Evolutionary conservation across 208 protist genomes (phyloP), one percentile per base, ranked within the genome.

Genomic region (Acanthamoeba royreba): DNA sequence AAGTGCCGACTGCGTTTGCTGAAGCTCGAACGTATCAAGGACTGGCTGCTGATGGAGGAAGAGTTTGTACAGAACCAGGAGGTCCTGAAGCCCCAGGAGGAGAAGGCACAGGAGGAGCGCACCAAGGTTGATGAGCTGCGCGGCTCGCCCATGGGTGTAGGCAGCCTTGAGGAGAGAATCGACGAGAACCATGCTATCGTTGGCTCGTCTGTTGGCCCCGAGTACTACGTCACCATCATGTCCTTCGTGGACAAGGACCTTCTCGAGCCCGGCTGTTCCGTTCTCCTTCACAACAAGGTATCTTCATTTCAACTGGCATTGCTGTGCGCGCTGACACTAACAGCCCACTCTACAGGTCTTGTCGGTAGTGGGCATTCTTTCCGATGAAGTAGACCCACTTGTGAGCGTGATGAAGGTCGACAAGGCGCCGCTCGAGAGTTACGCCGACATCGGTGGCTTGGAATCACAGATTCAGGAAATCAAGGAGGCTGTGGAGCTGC

Each of bases 331-430:
- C 4, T 22, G 13, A 5, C 53, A 55, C 28, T 69, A 15, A 85
- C 28, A 35, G 22, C 38, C 40, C 33, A 35, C 25, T 89, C 0
- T n/a, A 9, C 93, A 98, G 94, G 96, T 94, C 4, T 83, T 98
- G 9, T 95, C 97, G 22, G 97, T 99, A 22, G 99, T 99, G 22
- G 99, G 99, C 52, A 98, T 99, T 7, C 97, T 99, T 19, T 95
- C 98, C 53, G 98, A 99, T 93, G 99, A 99, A 88, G 98, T 98
- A 9, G 99, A 99, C 96, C 99, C 99, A 4, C 97, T 99, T 69
- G 99, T 99, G 43, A 98, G 95, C 93, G 99, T 99, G 2, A 99
- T 99, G 99, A 99, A 99, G 96, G 98, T 99, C 0, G 99, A 99
- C 46, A 99, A 99, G 95, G 99, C 99, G 2, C 99, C 99, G 33